phyloP scores from a whole-genome alignment of 2,329 filamentous ascomycete genomes.

The Grosmannia clavigera region DNA sequence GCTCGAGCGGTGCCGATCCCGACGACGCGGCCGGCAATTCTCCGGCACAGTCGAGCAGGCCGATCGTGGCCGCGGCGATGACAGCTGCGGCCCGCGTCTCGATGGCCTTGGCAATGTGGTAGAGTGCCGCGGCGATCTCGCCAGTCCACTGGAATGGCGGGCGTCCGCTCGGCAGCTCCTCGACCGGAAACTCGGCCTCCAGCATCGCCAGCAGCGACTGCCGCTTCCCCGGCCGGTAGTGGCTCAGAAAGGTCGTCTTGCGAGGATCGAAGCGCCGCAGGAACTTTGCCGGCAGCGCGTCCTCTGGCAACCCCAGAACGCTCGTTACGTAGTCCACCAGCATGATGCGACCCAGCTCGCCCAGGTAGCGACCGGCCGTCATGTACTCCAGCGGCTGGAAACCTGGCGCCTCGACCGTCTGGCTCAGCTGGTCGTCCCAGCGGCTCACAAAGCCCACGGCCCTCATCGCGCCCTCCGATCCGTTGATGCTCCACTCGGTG shows the following conservation, averaged over 20 bases:
- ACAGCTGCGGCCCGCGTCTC: conserved; percentile 62
- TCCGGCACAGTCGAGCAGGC: conserved; percentile 53
- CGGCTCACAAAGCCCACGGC: conserved; percentile 50
- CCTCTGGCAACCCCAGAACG: conserved; percentile 24
- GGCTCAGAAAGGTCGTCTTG: conserved; percentile 61
- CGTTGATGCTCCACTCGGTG: conserved; percentile 75
- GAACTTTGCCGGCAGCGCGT: conserved; percentile 42
- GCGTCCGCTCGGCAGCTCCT: neutral
- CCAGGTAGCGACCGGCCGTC: conserved; percentile 67
- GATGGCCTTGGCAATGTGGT: conserved; percentile 56
- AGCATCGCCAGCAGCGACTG: conserved; percentile 32
- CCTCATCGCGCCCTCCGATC: conserved; percentile 54
- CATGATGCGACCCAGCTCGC: conserved; percentile 61
- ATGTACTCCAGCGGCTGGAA: conserved; percentile 80
- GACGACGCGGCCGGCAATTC: conserved; percentile 37
- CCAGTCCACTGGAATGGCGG: conserved; percentile 48
- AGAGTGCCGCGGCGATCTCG: conserved; percentile 45
- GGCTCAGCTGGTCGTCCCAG: conserved; percentile 60
- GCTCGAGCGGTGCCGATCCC: conserved; percentile 26
- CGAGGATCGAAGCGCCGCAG: conserved; percentile 44
- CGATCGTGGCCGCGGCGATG: conserved; percentile 59
- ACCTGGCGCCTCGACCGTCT: conserved; percentile 54
- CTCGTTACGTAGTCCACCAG: conserved; percentile 51
- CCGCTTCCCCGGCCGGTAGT: conserved; percentile 45
- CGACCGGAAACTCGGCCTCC: conserved; percentile 39